phyloP scores from a whole-genome alignment of 2,329 filamentous ascomycete genomes.

The Lasiodiplodia hormozganensis region DNA sequence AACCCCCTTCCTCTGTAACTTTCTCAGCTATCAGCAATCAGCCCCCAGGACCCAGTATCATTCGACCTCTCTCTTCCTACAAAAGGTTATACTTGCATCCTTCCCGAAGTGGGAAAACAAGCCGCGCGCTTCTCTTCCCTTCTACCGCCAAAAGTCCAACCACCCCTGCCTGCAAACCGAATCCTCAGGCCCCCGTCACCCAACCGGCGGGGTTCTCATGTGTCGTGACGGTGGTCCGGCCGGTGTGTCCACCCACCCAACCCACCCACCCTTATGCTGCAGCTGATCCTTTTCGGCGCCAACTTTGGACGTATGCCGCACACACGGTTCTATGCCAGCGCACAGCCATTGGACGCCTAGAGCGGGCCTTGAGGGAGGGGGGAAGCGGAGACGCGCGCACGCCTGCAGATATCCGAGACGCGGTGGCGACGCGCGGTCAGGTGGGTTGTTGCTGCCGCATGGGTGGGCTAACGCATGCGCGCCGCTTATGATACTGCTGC shows the following conservation, averaged over 20 bases:
- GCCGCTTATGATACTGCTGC: too few species aligned
- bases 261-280: not conserved
- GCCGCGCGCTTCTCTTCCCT: not conserved
- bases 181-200: too few species aligned
- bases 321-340: not conserved
- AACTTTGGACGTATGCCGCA: not conserved
- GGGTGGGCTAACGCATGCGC: not conserved
- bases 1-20: not conserved
- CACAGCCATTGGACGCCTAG: not conserved
- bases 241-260: too few species aligned
- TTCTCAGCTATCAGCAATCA: not conserved
- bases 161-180: too few species aligned
- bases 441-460: not conserved
- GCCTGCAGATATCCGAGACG: not conserved
- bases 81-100: not conserved
- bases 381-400: too few species aligned
- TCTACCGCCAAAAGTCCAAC: not conserved
- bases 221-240: too few species aligned
- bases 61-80: not conserved
- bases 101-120: not conserved
- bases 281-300: not conserved
- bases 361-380: too few species aligned
- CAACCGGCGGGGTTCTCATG: too few species aligned
- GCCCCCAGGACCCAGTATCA: not conserved
- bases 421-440: not conserved